A percentile compares a stretch with the other conserved stretches of the same genome.
Evolutionary conservation across 495 filamentous ascomycete species (phyloP).

Genomic region (Bathelium albidoporum): DNA sequence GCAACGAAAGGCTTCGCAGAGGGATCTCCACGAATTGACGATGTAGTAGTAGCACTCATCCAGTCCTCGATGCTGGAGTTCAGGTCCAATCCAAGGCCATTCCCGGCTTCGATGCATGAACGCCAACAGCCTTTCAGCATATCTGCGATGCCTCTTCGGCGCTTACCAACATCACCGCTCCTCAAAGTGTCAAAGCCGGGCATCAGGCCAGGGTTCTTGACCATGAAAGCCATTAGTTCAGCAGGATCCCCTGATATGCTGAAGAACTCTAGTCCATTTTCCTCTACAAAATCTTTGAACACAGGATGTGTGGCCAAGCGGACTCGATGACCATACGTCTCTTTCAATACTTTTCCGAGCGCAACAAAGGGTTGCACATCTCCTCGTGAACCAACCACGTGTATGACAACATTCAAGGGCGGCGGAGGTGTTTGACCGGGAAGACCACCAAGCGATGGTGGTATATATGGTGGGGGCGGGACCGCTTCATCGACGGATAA

Average conservation of each 20-base stretch:
- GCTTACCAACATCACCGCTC: constrained; percentile 31
- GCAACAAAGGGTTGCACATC: constrained; percentile 48
- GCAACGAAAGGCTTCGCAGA: constrained; percentile 47
- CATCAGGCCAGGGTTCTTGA: constrained; percentile 37
- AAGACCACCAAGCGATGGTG: constrained; percentile 47
- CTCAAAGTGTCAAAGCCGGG: constrained; percentile 33
- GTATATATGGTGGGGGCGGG: constrained; percentile 50
- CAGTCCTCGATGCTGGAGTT: constrained; percentile 22
- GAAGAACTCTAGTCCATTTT: constrained; percentile 51
- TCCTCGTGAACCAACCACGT: constrained; percentile 44
- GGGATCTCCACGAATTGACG: not conserved
- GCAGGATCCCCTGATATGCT: constrained; percentile 54
- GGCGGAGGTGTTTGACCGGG: constrained; percentile 45
- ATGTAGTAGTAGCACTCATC: not conserved
- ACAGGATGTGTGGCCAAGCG: constrained; percentile 53
- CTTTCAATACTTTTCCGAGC: constrained; percentile 40
- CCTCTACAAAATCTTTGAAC: constrained; percentile 47
- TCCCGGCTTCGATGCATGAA: constrained; percentile 47
- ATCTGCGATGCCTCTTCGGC: constrained; percentile 38
- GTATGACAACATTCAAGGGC: constrained; percentile 42
- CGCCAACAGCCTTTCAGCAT: constrained; percentile 56
- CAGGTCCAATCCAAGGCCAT: constrained; percentile 25
- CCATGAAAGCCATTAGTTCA: constrained; percentile 51
- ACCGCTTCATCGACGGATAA: constrained; percentile 33
- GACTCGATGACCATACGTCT: constrained; percentile 41